phyloP scores from a whole-genome alignment of 352 stramenopile species.

The Thraustochytrium striatum region DNA sequence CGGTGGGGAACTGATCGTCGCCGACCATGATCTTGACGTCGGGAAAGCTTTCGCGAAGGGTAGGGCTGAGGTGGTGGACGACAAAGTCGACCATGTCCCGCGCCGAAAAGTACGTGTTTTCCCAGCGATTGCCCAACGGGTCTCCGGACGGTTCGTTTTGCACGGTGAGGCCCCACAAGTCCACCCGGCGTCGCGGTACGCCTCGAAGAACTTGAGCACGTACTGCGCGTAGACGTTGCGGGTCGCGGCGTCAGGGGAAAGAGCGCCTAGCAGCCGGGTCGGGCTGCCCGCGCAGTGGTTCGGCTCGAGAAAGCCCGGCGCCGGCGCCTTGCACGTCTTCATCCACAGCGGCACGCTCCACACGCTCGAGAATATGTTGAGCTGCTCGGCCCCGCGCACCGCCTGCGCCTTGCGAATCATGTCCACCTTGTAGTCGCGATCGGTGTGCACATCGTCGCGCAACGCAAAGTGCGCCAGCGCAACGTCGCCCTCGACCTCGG shows the following conservation, averaged over 20 bases:
- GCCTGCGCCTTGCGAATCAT: slow-evolving; percentile 75
- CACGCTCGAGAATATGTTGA: slow-evolving; percentile 69
- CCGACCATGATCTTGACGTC: slow-evolving; percentile 82
- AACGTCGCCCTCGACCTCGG: slow-evolving; percentile 69
- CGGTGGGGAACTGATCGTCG: slow-evolving; percentile 77
- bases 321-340: slow-evolving; percentile 66
- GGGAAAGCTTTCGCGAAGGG: slow-evolving; percentile 73
- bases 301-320: slow-evolving; percentile 55
- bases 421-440: slow-evolving; percentile 66
- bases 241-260: slow-evolving; percentile 55
- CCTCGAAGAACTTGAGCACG: slow-evolving; percentile 83
- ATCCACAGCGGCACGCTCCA: slow-evolving; percentile 79
- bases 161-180: slow-evolving; percentile 78
- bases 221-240: slow-evolving; percentile 69
- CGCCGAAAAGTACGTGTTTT: slow-evolving; percentile 63
- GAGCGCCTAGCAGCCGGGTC: background rate
- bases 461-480: slow-evolving; percentile 66
- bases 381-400: slow-evolving; percentile 58
- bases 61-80: slow-evolving; percentile 71
- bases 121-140: slow-evolving; percentile 63
- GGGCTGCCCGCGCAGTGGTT: background rate
- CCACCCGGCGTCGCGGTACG: slow-evolving; percentile 75
- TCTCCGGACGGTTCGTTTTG: slow-evolving; percentile 79
- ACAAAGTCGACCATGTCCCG: slow-evolving; percentile 70
- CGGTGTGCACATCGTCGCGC: too few relatives aligned